Base-by-base conservation (phyloP, 78 protist genomes). In the Dictyostelium intermedium region DNA sequence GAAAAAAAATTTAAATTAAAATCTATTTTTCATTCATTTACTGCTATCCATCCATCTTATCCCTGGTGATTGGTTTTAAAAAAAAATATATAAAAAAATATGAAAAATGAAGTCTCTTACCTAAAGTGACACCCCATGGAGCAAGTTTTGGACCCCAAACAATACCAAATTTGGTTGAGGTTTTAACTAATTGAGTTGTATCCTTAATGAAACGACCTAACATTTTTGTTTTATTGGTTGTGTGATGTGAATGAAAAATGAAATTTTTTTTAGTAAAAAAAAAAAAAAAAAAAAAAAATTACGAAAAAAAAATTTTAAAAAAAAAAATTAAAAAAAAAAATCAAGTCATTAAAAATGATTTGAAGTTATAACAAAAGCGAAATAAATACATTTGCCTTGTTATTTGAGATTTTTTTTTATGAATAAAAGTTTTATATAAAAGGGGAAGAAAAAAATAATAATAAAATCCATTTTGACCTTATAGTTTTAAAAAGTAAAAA, bases 111-210 rank as follows among this genome's bases (percentile, higher is more conserved):
- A 50, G 61, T 16, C 56, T 56, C 66, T 18, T 56, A 56, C 66
- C 66, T 56, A 56, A 56, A 66, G 72, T 39, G 66, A 82, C 1
- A 86, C 92, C 92, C 92, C 92, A 86, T 23, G 66, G 7, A 5
- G 53, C 45, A 56, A 74, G 60, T 35, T 72, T 76, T 73, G 84
- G 84, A 10, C 74, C 83, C 92, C 92, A 86, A 47, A 30, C 30
- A 32, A 32, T 50, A 53, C 69, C 92, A 25, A 86, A 86, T 20
- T 32, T 27, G 34, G 79, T 34, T 50, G 84, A 32, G 56, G 56
- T 47, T 47, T 79, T 79, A 5, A 41, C 20, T 34, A 72, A 72
- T 72, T 32, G 37, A 72, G 39, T 72, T 4, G 23, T 20, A 72
- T 72, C 79, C 16, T 34, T 34, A 35, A 72, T 72, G 20, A 34